Base-by-base conservation (phyloP, 805 yeast genomes). In the Yarrowia divulgata region DNA sequence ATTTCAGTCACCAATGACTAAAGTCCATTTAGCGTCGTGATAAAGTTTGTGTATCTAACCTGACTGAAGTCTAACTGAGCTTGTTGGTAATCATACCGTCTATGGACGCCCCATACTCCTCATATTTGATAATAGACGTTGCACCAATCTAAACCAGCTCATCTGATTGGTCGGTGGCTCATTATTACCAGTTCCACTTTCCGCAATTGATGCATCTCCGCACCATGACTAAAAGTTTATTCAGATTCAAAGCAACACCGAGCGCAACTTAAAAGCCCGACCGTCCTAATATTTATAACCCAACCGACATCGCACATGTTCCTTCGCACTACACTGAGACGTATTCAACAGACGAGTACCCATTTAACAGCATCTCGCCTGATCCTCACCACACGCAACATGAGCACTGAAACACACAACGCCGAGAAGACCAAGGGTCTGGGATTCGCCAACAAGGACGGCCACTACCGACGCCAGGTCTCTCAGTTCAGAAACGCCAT, bases 401-500 rank as follows among this genome's bases (percentile, higher is more conserved):
- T 63, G 68, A 48, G 48, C 55, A 63, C 68, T 2, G 48, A 46
- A 34, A 40, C 46, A 37, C 68, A 63, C 32, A 37, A 46, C 23
- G 29, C 37, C 23, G 68, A 63, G 19, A 46, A 48, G 55, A 63
- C 68, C 46, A 63, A 32, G 37, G 68, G 68, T 29, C 68, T 63
- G 29, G 48, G 57, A 12, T 63, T 63, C n/a, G 68, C 73, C 32
- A 64, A 58, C 52, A 66, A 52, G 10, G 74, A 72, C 57, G 74
- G 74, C 1, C 72, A 58, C 10, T 73, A 71, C 68, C 67, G 71
- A 29, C 71, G 75, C 8, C 74, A 73, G 67, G 71, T 58, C 29
- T 73, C 75, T n/a, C 52, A 69, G 43, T 92, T 92, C 78, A 83
- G 97, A 76, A 85, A 89, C 75, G 78, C 79, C 32, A 87, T 93